Evolutionary conservation across 75 land plant species (phyloP).

Genomic region (Cryptomeria japonica): DNA sequence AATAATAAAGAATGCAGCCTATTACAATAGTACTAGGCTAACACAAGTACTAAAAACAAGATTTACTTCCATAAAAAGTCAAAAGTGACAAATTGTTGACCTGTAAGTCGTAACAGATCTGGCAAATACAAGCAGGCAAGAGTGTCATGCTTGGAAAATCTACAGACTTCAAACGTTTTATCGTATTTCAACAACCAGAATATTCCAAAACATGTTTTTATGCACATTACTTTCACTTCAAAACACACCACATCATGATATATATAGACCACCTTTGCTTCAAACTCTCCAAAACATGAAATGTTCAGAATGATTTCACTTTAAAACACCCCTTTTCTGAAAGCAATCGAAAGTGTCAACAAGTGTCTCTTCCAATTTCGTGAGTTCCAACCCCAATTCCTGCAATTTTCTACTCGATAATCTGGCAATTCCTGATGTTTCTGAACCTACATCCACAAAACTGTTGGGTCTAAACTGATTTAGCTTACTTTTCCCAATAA

Average conservation of each 20-base stretch:
- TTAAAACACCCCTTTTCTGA: conserved; percentile 26
- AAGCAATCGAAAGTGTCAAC: conserved; percentile 43
- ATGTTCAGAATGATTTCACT: neutral
- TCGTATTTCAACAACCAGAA: neutral
- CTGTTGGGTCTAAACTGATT: neutral
- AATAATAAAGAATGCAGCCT: too few species aligned
- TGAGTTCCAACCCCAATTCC: conserved; percentile 47
- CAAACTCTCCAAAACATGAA: conserved; percentile 16
- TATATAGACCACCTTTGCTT: neutral
- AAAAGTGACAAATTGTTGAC: neutral
- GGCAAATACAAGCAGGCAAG: neutral
- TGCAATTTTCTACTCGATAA: conserved; percentile 41
- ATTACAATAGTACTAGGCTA: too few species aligned
- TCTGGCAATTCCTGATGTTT: neutral
- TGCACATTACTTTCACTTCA: too few species aligned
- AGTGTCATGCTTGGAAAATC: neutral
- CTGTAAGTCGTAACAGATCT: neutral
- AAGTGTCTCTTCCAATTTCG: conserved; percentile 52
- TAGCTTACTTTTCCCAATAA: neutral
- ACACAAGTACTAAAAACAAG: too few species aligned
- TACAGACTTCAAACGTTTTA: neutral
- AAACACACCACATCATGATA: neutral
- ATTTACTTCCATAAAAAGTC: too few species aligned
- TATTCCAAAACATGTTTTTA: too few species aligned
- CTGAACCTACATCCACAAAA: conserved; percentile 1